phyloP scores from a whole-genome alignment of 257 asterid species.

The Scutellaria barbata region DNA sequence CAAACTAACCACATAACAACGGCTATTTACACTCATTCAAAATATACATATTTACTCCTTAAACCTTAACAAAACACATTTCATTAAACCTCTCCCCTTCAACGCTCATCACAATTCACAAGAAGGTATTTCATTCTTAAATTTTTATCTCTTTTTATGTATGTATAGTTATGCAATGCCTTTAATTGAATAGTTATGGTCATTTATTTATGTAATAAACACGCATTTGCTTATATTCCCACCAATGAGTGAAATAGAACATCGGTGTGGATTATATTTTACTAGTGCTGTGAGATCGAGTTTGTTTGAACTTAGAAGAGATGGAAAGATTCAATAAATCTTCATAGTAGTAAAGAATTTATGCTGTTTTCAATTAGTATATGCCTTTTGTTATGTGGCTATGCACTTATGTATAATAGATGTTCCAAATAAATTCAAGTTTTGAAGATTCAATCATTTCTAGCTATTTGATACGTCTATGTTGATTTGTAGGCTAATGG shows the following conservation, averaged over 20 bases:
- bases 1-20: conserved; percentile 37
- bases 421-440: no score
- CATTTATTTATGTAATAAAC: neutral
- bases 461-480: neutral
- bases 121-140: conserved; percentile 23
- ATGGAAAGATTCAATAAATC: no score
- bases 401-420: no score
- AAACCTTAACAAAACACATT: neutral
- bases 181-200: neutral
- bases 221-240: neutral
- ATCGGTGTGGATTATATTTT: no score
- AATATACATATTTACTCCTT: neutral
- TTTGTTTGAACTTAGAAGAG: no score
- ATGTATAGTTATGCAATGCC: no score
- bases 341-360: no score
- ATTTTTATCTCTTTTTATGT: neutral
- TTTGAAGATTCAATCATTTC: neutral
- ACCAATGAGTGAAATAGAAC: no score
- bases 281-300: no score
- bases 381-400: no score
- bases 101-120: neutral
- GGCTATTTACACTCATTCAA: conserved; percentile 41
- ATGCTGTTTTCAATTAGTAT: no score
- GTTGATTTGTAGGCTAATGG: conserved; percentile 41
- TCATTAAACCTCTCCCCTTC: neutral